Percentiles rank a stretch among this genome's conserved stretches.
Conservation (phyloP, 495 filamentous ascomycete genomes). For the Lichenothelia convexa region DNA sequence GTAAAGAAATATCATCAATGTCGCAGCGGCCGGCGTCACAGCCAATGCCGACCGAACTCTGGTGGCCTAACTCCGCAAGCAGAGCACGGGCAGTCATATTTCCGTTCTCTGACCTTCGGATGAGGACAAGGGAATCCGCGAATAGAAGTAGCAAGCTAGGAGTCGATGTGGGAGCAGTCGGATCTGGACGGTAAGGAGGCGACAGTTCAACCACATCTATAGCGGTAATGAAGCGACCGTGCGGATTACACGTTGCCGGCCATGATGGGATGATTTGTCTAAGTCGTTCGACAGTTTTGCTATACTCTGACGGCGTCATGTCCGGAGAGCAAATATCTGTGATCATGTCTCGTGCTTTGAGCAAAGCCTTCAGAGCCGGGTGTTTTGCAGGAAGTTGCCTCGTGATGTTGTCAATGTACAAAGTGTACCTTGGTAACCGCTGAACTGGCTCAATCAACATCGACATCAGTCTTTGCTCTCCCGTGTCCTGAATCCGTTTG, state of each 20-base stretch:
- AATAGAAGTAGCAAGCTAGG: slow-evolving; percentile 68
- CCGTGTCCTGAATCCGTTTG: slow-evolving; percentile 57
- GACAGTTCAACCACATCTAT: slow-evolving; percentile 63
- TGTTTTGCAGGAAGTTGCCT: slow-evolving; percentile 66
- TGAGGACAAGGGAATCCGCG: slow-evolving; percentile 57
- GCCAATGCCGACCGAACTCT: slow-evolving; percentile 35
- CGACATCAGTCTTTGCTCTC: slow-evolving; percentile 83
- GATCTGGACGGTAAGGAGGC: slow-evolving; percentile 45
- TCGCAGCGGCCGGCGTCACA: neutral
- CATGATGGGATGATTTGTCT: slow-evolving; percentile 61
- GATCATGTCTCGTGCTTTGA: slow-evolving; percentile 77
- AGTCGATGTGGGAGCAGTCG: slow-evolving; percentile 20
- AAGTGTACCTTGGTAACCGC: slow-evolving; percentile 78
- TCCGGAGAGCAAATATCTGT: slow-evolving; percentile 89
- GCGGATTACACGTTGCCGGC: slow-evolving; percentile 53
- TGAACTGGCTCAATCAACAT: slow-evolving; percentile 93
- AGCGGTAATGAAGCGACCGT: slow-evolving; percentile 67
- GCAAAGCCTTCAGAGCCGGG: slow-evolving; percentile 56
- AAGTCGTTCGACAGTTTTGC: slow-evolving; percentile 50
- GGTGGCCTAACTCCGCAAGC: slow-evolving; percentile 65
- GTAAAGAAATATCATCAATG: slow-evolving; percentile 41
- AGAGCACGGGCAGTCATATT: slow-evolving; percentile 57
- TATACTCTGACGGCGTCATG: slow-evolving; percentile 42
- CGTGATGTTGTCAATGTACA: slow-evolving; percentile 90
- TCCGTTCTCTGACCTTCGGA: slow-evolving; percentile 44